A percentile compares a stretch with the other conserved stretches of the same genome.
Conservation (phyloP, 1,284 basidiomycete genomes). For the Cronartium ribicola region DNA sequence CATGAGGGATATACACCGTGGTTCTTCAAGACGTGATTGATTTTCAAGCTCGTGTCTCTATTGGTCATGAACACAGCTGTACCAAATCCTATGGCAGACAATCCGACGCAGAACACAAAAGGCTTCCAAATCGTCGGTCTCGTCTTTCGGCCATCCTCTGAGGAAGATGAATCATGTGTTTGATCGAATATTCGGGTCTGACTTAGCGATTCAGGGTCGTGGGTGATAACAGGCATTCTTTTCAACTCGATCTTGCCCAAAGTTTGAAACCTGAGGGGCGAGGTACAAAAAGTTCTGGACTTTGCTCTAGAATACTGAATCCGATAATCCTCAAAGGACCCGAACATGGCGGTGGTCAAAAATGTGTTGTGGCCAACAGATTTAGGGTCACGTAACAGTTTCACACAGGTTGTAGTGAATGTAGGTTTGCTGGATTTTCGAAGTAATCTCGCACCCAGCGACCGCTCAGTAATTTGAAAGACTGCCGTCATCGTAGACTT, state of each 20-base stretch:
- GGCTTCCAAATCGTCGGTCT: conserved; percentile 33
- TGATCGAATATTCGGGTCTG: conserved; percentile 12
- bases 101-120: conserved; percentile 13
- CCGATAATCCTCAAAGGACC: too few relatives aligned
- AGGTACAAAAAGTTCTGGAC: neutral
- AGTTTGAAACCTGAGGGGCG: neutral
- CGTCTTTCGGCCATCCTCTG: neutral
- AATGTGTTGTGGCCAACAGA: too few relatives aligned
- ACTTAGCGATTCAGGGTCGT: conserved; percentile 10
- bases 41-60: conserved; percentile 30
- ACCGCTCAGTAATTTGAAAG: too few relatives aligned
- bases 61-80: conserved; percentile 27
- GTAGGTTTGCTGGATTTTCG: too few relatives aligned
- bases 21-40: conserved; percentile 21
- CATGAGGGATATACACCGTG: conserved; percentile 26
- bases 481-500: too few relatives aligned
- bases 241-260: conserved; percentile 35
- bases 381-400: too few relatives aligned
- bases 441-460: too few relatives aligned
- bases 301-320: neutral
- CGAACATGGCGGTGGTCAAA: too few relatives aligned
- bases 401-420: too few relatives aligned
- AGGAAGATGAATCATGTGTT: neutral
- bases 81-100: conserved; percentile 21
- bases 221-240: conserved; percentile 14